Percentiles rank a stretch among this genome's conserved stretches.
phyloP scores from a whole-genome alignment of 139 green algal species.

The Choricystis sp. region DNA sequence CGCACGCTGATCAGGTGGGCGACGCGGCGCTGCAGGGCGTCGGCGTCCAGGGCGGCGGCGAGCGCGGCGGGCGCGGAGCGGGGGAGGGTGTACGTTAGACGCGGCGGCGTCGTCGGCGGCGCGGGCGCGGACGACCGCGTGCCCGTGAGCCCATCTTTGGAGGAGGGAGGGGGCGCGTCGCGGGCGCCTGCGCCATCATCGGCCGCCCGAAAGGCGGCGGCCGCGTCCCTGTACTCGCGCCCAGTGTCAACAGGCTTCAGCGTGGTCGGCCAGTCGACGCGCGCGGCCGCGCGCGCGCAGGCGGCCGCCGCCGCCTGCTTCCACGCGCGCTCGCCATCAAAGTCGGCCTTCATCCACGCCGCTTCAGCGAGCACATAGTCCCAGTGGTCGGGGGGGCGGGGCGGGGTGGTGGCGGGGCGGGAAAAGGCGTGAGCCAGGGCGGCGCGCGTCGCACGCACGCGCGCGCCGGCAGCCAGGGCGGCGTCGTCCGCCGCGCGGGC shows the following conservation, averaged over 20 bases:
- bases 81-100: too few species aligned
- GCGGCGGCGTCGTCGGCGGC: too few species aligned
- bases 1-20: too few species aligned
- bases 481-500: background rate
- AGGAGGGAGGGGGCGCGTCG: background rate
- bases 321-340: slow-evolving; percentile 50
- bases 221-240: slow-evolving; percentile 2
- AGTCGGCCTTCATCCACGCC: slow-evolving; percentile 44
- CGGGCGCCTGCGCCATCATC: background rate
- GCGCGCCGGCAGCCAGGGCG: slow-evolving; percentile 2
- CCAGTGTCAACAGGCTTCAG: slow-evolving; percentile 6
- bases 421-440: slow-evolving; percentile 24
- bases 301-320: slow-evolving; percentile 21
- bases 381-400: slow-evolving; percentile 19
- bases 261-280: slow-evolving; percentile 7
- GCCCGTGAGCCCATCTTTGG: background rate
- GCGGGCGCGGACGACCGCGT: too few species aligned
- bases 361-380: slow-evolving; percentile 40
- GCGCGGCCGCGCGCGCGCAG: slow-evolving; percentile 10
- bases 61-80: too few species aligned
- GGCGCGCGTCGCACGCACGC: slow-evolving; percentile 15
- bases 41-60: too few species aligned
- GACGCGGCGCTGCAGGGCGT: too few species aligned
- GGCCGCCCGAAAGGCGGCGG: background rate
- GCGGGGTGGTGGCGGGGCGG: slow-evolving; percentile 23